Percentiles rank a stretch among this genome's conserved stretches.
phyloP scores from a whole-genome alignment of 352 stramenopile species.

The Phytophthora palmivora region DNA sequence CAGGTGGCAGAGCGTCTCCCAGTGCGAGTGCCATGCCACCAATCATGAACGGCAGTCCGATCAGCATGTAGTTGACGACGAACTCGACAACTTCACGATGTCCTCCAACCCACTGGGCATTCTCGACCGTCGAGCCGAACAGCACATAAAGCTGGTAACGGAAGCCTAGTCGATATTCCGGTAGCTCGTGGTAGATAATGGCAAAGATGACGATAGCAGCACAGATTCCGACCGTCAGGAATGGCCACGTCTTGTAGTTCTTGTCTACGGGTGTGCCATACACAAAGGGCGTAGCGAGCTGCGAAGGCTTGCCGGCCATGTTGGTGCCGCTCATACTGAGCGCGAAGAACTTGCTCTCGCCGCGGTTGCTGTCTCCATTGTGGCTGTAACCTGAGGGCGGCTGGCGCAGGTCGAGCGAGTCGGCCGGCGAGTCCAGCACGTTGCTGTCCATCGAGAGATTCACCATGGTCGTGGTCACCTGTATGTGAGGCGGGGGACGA shows the following conservation, averaged over 20 bases:
- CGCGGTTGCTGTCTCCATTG: constrained; percentile 43
- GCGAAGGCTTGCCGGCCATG: constrained; percentile 53
- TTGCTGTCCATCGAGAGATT: constrained; percentile 57
- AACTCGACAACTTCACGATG: constrained; percentile 82
- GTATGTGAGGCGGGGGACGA: constrained; percentile 14
- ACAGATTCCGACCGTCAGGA: constrained; percentile 59
- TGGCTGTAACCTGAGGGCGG: constrained; percentile 30
- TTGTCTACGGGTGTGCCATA: constrained; percentile 83
- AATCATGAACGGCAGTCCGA: constrained; percentile 79
- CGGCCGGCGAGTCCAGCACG: constrained; percentile 46
- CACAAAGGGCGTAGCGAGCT: constrained; percentile 68
- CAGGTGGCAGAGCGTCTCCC: constrained; percentile 72
- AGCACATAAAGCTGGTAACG: constrained; percentile 71
- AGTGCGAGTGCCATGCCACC: constrained; percentile 69
- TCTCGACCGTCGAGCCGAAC: constrained; percentile 61
- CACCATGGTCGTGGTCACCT: constrained; percentile 38
- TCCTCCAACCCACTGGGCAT: constrained; percentile 70
- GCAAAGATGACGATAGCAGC: constrained; percentile 60
- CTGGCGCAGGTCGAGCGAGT: constrained; percentile 40
- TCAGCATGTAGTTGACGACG: constrained; percentile 71
- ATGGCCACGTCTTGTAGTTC: constrained; percentile 87
- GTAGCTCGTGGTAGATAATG: constrained; percentile 78
- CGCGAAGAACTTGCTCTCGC: constrained; percentile 78
- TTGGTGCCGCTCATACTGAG: constrained; percentile 64
- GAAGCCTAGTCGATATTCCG: constrained; percentile 71